phyloP scores from a whole-genome alignment of 2,329 filamentous ascomycete species.

The Zymoseptoria crescenta region DNA sequence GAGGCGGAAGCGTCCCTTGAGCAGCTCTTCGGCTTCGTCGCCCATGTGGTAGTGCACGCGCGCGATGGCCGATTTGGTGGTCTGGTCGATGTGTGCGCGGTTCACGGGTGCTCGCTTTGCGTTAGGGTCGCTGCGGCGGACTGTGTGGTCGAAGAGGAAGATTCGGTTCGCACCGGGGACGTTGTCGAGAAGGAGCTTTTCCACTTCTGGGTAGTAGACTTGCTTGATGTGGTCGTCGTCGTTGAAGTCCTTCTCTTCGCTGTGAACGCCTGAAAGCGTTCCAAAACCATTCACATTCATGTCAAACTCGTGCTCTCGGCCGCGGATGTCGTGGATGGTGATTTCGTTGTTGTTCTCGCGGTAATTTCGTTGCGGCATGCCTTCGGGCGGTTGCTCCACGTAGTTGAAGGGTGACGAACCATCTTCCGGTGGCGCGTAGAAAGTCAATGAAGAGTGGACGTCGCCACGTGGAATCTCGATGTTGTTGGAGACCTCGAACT shows the following conservation, averaged over 20 bases:
- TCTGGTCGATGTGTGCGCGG: constrained; percentile 78
- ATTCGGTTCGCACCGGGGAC: constrained; percentile 60
- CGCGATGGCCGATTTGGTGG: constrained; percentile 53
- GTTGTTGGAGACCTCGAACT: constrained; percentile 19
- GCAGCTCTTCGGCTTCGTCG: constrained; percentile 58
- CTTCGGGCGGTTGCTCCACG: constrained; percentile 54
- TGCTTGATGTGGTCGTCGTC: constrained; percentile 61
- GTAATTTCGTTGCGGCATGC: constrained; percentile 60
- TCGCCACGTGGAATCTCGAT: constrained; percentile 48
- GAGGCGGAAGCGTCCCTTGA: constrained; percentile 66
- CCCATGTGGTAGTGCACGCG: constrained; percentile 62
- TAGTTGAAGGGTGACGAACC: constrained; percentile 49
- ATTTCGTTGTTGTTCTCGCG: constrained; percentile 44
- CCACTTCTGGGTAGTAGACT: constrained; percentile 80
- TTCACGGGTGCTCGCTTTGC: constrained; percentile 62
- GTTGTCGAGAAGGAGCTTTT: constrained; percentile 58
- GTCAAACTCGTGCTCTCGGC: constrained; percentile 55
- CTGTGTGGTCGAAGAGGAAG: constrained; percentile 79
- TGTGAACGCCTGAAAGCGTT: constrained; percentile 50
- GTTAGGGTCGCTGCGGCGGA: constrained; percentile 57
- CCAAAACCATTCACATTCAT: constrained; percentile 72
- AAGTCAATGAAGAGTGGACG: constrained; percentile 56
- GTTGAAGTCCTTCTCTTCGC: constrained; percentile 51
- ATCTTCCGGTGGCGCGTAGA: constrained; percentile 55
- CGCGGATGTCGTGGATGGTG: constrained; percentile 64